Percentiles rank a stretch among this genome's conserved stretches.
These are phyloP conservation scores for Eucalyptus guilfoylei DNA, from an alignment of 345 rosid genomes.

Conservation along the genomic window DNA sequence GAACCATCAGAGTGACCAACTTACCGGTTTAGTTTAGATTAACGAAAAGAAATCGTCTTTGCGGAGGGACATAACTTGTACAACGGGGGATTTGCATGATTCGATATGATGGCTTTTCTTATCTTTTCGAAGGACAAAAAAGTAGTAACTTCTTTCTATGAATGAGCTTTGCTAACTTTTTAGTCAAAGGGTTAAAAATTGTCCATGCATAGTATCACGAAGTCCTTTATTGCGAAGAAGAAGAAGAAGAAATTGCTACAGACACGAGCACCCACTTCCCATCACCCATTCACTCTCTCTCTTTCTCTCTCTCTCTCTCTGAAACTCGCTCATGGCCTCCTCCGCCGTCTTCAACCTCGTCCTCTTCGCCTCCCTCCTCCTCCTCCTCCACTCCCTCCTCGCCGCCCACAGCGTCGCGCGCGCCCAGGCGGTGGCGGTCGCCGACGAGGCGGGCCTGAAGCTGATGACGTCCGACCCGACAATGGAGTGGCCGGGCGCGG, in stretches of 20 bases:
- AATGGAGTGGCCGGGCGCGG: constrained; percentile 44
- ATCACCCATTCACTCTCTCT: neutral
- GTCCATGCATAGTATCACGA: neutral
- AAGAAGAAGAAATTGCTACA: neutral
- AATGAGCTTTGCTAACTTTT: neutral
- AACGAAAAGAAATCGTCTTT: neutral
- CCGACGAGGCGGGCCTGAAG: neutral
- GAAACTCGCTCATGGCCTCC: neutral
- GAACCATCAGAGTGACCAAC: fast-evolving
- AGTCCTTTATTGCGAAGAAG: neutral
- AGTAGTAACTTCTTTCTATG: neutral
- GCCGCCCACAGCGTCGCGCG: neutral
- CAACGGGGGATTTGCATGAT: neutral
- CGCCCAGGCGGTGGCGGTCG: neutral
- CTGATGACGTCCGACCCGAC: neutral
- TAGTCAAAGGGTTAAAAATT: neutral
- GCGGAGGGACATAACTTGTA: neutral
- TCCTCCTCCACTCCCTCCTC: neutral
- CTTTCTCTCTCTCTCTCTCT: neutral
- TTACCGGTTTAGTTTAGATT: neutral
- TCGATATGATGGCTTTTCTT: neutral
- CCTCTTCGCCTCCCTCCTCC: neutral
- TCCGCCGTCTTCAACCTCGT: neutral
- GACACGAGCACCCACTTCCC: neutral
- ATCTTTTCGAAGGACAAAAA: neutral